Conservation (phyloP, 352 stramenopile species). For the Pythium dissimile region DNA sequence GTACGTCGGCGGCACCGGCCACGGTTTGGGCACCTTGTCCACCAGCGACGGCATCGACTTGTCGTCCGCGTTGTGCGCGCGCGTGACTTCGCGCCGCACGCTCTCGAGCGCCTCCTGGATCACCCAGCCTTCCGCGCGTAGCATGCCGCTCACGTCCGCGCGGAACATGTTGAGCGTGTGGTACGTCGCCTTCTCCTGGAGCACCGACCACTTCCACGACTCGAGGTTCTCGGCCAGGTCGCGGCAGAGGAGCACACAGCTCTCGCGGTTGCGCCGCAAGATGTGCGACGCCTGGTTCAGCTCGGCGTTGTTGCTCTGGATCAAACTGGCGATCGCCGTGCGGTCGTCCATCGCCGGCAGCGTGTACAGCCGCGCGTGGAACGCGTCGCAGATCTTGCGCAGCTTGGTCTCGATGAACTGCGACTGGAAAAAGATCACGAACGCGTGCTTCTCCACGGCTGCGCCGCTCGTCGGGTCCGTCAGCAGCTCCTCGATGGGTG, state of each 20-base stretch:
- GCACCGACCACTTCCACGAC: slow-evolving; percentile 96
- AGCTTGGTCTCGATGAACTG: slow-evolving; percentile 96
- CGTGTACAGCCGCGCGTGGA: slow-evolving; percentile 95
- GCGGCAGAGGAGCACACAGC: slow-evolving; percentile 91
- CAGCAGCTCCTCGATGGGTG: slow-evolving; percentile 91
- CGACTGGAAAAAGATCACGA: slow-evolving; percentile 98
- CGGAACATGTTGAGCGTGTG: slow-evolving; percentile 98
- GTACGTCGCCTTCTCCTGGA: slow-evolving; percentile 97
- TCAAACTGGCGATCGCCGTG: slow-evolving; percentile 77
- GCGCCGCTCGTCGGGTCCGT: slow-evolving; percentile 87
- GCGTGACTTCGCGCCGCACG: slow-evolving; percentile 87
- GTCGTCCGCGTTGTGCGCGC: slow-evolving; percentile 91
- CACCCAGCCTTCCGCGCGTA: slow-evolving; percentile 97
- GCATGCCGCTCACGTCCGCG: slow-evolving; percentile 95
- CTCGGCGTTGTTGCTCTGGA: slow-evolving; percentile 92
- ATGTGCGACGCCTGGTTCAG: slow-evolving; percentile 96
- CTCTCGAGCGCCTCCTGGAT: slow-evolving; percentile 79
- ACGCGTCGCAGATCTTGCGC: slow-evolving; percentile 98
- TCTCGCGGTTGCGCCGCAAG: slow-evolving; percentile 95
- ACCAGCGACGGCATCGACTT: slow-evolving; percentile 93
- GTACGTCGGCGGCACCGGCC: slow-evolving; percentile 96
- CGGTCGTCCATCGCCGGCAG: slow-evolving; percentile 95
- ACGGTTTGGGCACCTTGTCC: slow-evolving; percentile 93
- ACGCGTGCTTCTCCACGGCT: slow-evolving; percentile 83
- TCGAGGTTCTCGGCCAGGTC: slow-evolving; percentile 93